These are phyloP conservation scores for Jimgerdemannia lactiflua DNA, from an alignment of 192 early-diverging fungal genomes.

Conservation along the genomic window DNA sequence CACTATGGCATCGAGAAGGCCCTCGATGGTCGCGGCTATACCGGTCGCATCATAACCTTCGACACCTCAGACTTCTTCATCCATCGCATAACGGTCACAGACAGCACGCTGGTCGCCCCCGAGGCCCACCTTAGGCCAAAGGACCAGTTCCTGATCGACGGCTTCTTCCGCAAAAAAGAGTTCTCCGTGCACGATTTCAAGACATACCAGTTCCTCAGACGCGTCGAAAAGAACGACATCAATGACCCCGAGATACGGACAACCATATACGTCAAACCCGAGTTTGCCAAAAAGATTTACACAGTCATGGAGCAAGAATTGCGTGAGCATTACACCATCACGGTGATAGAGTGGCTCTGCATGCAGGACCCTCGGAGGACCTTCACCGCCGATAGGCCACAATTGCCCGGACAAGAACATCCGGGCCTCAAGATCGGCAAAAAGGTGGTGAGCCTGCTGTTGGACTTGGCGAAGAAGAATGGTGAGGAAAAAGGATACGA, in stretches of 20 bases:
- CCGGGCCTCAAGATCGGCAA: not conserved
- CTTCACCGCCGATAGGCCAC: constrained; percentile 11
- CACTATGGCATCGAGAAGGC: not conserved
- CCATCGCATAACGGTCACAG: not conserved
- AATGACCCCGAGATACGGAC: too few relatives aligned
- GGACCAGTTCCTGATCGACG: not conserved
- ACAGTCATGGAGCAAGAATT: not conserved
- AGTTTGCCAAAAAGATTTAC: not conserved
- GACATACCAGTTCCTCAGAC: constrained; percentile 7
- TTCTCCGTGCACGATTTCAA: constrained; percentile 10
- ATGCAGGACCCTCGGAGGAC: constrained; percentile 7
- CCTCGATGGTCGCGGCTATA: not conserved
- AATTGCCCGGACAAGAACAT: constrained; percentile 8
- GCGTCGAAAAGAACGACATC: not conserved
- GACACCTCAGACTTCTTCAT: not conserved
- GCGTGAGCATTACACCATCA: not conserved
- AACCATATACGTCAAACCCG: too few relatives aligned
- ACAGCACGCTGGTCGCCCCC: not conserved
- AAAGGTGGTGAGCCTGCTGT: not conserved
- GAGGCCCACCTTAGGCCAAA: not conserved
- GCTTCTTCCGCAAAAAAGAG: constrained; percentile 8
- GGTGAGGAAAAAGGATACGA: too few relatives aligned
- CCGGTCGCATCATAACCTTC: constrained; percentile 3
- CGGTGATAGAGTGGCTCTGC: constrained; percentile 11
- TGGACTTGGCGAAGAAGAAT: not conserved